These are phyloP conservation scores for Thecaphora frezii DNA, from an alignment of 1,284 basidiomycete species.

Conservation along the genomic window DNA sequence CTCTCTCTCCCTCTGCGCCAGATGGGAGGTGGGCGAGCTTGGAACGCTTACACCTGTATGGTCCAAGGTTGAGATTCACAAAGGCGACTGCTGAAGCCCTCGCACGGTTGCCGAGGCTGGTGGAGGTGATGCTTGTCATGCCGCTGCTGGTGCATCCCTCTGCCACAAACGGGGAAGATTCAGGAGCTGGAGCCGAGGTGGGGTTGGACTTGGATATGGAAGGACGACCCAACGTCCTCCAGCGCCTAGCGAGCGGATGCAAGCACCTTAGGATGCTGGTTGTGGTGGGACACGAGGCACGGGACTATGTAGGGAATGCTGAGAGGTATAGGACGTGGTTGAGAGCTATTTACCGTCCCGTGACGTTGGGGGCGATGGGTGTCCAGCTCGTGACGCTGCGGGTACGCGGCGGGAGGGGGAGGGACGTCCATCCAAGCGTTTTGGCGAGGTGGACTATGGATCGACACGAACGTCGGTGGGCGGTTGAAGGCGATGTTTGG, in stretches of 20 bases:
- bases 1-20: too few species aligned
- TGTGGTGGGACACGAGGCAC: slow-evolving; percentile 20
- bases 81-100: slow-evolving; percentile 1
- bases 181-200: too few species aligned
- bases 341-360: slow-evolving; percentile 2
- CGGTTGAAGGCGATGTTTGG: too few species aligned
- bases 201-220: slow-evolving; percentile 4
- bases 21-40: slow-evolving; percentile 8
- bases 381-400: too few species aligned
- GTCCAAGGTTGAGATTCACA: slow-evolving; percentile 17
- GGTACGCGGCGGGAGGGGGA: too few species aligned
- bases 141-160: slow-evolving; percentile 11
- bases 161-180: not conserved
- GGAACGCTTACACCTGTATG: slow-evolving; percentile 20
- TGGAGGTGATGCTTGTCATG: slow-evolving; percentile 12
- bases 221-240: slow-evolving; percentile 17
- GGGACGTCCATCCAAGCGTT: too few species aligned
- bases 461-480: too few species aligned
- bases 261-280: slow-evolving; percentile 10
- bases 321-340: slow-evolving; percentile 10
- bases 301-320: slow-evolving; percentile 17
- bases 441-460: too few species aligned
- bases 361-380: too few species aligned
- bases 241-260: slow-evolving; percentile 12
- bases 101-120: slow-evolving; percentile 7